Evolutionary conservation across 495 filamentous ascomycete genomes (phyloP).

Genomic region (Xylaria nigripes): DNA sequence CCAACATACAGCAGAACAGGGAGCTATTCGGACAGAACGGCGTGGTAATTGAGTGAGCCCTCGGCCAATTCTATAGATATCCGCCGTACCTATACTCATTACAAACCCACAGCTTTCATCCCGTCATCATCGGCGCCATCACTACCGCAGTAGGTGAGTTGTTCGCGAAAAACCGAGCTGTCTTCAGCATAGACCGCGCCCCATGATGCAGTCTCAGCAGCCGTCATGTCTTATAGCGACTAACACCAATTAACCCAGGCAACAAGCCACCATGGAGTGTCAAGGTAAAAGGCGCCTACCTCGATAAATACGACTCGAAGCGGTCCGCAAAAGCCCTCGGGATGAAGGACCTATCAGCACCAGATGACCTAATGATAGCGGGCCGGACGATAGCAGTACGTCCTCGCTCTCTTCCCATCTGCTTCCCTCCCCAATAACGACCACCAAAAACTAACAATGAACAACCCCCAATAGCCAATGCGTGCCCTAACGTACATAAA

Average conservation of each 20-base stretch:
- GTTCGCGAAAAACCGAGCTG: background rate
- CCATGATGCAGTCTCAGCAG: no score
- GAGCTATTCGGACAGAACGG: slow-evolving; percentile 45
- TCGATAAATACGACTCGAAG: slow-evolving; percentile 39
- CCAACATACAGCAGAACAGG: slow-evolving; percentile 49
- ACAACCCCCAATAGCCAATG: slow-evolving; percentile 41
- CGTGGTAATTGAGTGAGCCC: slow-evolving; percentile 53
- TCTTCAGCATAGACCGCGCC: background rate
- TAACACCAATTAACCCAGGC: slow-evolving; percentile 29
- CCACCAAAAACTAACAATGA: background rate
- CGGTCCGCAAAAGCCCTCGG: slow-evolving; percentile 52
- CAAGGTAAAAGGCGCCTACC: slow-evolving; percentile 55
- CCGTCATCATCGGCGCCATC: slow-evolving; percentile 66
- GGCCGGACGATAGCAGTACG: slow-evolving; percentile 19
- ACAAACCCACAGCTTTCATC: slow-evolving; percentile 45
- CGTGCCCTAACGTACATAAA: slow-evolving; percentile 61
- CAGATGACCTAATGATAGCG: slow-evolving; percentile 31
- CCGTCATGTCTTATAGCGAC: background rate
- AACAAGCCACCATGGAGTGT: slow-evolving; percentile 69
- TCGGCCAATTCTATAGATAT: background rate
- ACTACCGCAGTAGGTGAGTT: slow-evolving; percentile 53
- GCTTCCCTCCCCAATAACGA: no score
- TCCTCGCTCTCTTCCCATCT: no score
- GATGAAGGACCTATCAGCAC: slow-evolving; percentile 26
- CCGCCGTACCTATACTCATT: background rate